phyloP scores from a whole-genome alignment of 805 yeast genomes.

The Candida maris region DNA sequence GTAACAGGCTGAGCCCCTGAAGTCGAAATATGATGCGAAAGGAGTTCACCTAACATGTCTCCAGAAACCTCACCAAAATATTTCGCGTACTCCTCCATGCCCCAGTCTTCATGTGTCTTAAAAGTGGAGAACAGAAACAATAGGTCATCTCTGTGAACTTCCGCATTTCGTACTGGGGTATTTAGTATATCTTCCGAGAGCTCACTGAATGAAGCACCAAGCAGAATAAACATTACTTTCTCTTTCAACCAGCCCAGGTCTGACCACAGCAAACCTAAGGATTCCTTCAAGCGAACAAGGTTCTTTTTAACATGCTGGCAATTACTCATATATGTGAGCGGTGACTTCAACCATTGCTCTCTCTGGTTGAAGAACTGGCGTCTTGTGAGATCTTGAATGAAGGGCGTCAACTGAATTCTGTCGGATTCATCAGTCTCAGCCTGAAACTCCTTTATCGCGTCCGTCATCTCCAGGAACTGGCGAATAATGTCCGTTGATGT shows the following conservation, averaged over 20 bases:
- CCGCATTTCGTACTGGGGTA: background rate
- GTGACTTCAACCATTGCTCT: conserved; percentile 4
- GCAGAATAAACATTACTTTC: conserved; percentile 1
- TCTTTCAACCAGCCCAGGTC: background rate
- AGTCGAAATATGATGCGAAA: background rate
- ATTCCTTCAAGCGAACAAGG: background rate
- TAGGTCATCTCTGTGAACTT: background rate
- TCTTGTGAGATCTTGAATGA: background rate
- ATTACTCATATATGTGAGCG: conserved; percentile 1
- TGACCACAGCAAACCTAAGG: background rate
- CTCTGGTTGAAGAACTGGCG: conserved; percentile 1
- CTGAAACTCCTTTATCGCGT: conserved; percentile 4
- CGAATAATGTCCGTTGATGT: background rate
- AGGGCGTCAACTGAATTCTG: conserved; percentile 1
- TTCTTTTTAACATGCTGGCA: conserved; percentile 1
- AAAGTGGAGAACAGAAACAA: conserved; percentile 1
- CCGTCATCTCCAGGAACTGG: conserved; percentile 4
- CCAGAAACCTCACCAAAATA: background rate
- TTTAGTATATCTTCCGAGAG: background rate
- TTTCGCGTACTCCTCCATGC: background rate
- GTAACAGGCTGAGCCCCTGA: background rate
- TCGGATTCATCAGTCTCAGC: background rate
- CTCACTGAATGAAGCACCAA: conserved; percentile 1
- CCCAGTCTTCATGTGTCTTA: background rate
- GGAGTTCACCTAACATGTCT: background rate